Evolutionary conservation across 2,329 filamentous ascomycete species (phyloP).

Genomic region (Clathrospora elynae): DNA sequence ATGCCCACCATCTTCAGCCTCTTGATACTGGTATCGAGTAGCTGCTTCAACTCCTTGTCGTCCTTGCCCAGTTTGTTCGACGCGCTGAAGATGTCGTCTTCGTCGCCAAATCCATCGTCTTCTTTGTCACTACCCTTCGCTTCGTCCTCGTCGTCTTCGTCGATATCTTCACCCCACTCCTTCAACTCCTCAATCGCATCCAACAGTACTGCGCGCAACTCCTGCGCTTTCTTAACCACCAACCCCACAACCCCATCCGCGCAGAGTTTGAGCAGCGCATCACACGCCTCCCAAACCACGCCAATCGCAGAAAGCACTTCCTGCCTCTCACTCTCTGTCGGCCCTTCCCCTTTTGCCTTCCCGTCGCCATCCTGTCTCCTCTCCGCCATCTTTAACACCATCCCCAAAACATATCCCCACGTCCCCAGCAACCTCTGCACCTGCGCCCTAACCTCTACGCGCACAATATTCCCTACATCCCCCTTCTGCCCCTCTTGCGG

Average conservation of each 20-base stretch:
- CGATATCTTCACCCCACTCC: conserved; percentile 80
- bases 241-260: conserved; percentile 71
- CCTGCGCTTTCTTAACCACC: conserved; percentile 71
- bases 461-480: conserved; percentile 55
- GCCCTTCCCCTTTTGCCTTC: conserved; percentile 24
- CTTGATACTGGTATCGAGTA: conserved; percentile 67
- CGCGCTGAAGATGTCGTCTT: conserved; percentile 71
- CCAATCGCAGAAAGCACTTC: conserved; percentile 69
- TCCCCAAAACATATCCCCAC: conserved; percentile 63
- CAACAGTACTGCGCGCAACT: conserved; percentile 74
- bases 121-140: conserved; percentile 51
- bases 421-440: conserved; percentile 67
- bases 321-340: conserved; percentile 39
- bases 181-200: conserved; percentile 86
- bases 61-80: conserved; percentile 62
- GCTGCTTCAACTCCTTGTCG: conserved; percentile 68
- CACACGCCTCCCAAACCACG: conserved; percentile 82
- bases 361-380: conserved; percentile 44
- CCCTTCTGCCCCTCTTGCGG: conserved; percentile 24
- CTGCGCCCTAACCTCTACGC: conserved; percentile 65
- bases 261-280: conserved; percentile 69
- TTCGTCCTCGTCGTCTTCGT: conserved; percentile 60
- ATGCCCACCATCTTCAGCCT: conserved; percentile 70
- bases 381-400: conserved; percentile 65
- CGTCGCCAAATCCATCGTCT: too few species aligned